Evolutionary conservation across 2,329 filamentous ascomycete species (phyloP).

Genomic region (Nakataea oryzae): DNA sequence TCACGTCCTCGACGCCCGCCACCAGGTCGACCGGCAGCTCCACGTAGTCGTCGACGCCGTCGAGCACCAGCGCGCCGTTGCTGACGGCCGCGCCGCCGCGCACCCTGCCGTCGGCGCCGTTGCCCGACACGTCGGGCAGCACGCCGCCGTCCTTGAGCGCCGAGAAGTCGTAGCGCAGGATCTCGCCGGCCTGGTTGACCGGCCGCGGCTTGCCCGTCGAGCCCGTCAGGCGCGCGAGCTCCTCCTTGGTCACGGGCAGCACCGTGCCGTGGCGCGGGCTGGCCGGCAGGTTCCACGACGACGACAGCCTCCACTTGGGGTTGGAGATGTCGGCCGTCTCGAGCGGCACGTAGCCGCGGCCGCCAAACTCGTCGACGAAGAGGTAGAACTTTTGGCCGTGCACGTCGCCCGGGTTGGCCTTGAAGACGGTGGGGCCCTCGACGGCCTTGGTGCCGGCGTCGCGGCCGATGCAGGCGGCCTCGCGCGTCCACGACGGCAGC

Average conservation of each 20-base stretch:
- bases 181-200: constrained; percentile 9
- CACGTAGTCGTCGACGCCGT: constrained; percentile 14
- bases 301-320: constrained; percentile 35
- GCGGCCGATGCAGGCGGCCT: constrained; percentile 36
- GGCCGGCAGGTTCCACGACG: constrained; percentile 31
- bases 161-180: constrained; percentile 13
- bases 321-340: constrained; percentile 37
- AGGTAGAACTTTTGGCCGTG: constrained; percentile 44
- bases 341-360: constrained; percentile 41
- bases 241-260: constrained; percentile 35
- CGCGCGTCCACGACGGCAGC: constrained; percentile 29
- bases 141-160: constrained; percentile 3
- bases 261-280: constrained; percentile 45
- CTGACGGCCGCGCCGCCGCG: constrained; percentile 9
- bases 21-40: constrained; percentile 13
- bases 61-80: constrained; percentile 10
- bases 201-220: constrained; percentile 7
- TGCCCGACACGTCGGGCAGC: constrained; percentile 12
- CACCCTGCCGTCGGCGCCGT: constrained; percentile 11
- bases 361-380: constrained; percentile 42
- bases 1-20: constrained; percentile 8
- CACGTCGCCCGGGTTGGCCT: constrained; percentile 34
- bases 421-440: constrained; percentile 42
- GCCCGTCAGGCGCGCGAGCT: constrained; percentile 23
- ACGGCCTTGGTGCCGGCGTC: constrained; percentile 36